Base-by-base conservation (phyloP, 2,329 filamentous ascomycete genomes). In the Aspergillus awamori region DNA sequence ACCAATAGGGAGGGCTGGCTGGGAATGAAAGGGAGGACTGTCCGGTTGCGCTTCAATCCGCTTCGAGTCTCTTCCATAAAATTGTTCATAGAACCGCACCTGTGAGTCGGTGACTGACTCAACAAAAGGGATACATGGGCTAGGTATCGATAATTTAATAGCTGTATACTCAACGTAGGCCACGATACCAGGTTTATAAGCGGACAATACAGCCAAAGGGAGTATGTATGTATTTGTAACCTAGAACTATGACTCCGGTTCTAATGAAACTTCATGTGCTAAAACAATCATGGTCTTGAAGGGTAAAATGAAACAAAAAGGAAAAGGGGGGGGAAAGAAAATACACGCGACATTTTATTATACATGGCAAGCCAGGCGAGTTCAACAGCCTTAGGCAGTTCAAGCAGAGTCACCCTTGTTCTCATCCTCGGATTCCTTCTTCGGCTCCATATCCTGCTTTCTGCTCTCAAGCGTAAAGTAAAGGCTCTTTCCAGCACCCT, bases 401-500 rank as follows among this genome's bases (percentile, higher is more conserved):
- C 67, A 73, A 54, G 53, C 53, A 22, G 70, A 72, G 53, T 77
- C 74, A 55, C 61, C 70, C 70, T 77, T 76, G 54, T 73, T 71
- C 24, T 69, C 68, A 55, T 63, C 69, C 57, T 66, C 69, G 24
- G 70, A 68, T 2, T 76, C 79, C 70, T 75, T 73, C 67, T 91
- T 89, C 68, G 93, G 90, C 72, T 97, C 92, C 75, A 99, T 77
- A 79, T 94, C 89, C 53, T 82, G 86, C 78, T 88, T 87, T 75
- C 94, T 84, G 53, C 91, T 87, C 82, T 98, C 94, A 70, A 99
- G 81, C 11, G 94, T 92, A 64, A 97, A 84, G 84, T 94, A 98
- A 69, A 99, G 74, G 73, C 86, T 93, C 83, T 89, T 92, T 62
- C 89, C 84, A 53, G 91, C 87, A 58, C 90, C 88, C 76, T 97